Conservation (phyloP, 306 rosid species). For the Aeschynomene evenia region DNA sequence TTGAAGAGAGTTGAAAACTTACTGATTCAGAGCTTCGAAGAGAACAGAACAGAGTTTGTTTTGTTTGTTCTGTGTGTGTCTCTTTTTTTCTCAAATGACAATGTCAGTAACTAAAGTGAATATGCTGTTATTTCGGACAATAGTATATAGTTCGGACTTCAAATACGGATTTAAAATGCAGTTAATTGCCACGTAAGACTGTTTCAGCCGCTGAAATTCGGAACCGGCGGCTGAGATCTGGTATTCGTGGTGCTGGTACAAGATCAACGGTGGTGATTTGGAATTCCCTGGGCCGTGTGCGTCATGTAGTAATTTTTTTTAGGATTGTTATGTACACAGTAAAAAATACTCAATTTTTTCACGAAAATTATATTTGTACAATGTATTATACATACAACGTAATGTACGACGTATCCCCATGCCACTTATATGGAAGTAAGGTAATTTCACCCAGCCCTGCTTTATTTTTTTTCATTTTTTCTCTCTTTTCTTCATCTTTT, state of each 20-base stretch:
- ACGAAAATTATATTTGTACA: too few species aligned
- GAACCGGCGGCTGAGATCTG: slow-evolving; percentile 39
- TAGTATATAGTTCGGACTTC: slow-evolving; percentile 63
- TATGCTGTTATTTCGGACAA: slow-evolving; percentile 19
- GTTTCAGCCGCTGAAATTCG: slow-evolving; percentile 26
- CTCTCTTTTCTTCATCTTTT: too few species aligned
- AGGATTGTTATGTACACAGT: too few species aligned
- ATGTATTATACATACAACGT: too few species aligned
- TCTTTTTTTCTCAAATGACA: background rate
- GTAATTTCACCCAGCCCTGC: too few species aligned
- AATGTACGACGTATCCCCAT: too few species aligned
- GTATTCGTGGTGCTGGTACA: background rate
- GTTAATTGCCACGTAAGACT: slow-evolving; percentile 69
- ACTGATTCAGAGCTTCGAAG: slow-evolving; percentile 46
- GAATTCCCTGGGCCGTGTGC: slow-evolving; percentile 23
- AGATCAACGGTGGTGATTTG: slow-evolving; percentile 34
- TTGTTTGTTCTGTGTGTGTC: background rate
- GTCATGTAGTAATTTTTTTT: background rate
- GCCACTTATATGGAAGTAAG: too few species aligned
- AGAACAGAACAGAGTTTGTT: slow-evolving; percentile 34
- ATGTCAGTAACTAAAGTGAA: background rate
- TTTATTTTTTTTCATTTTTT: too few species aligned
- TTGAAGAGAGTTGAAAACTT: slow-evolving; percentile 28
- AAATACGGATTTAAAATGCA: slow-evolving; percentile 73
- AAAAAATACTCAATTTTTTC: too few species aligned